phyloP scores from a whole-genome alignment of 1,284 basidiomycete genomes.

The Anthracocystis setariae region DNA sequence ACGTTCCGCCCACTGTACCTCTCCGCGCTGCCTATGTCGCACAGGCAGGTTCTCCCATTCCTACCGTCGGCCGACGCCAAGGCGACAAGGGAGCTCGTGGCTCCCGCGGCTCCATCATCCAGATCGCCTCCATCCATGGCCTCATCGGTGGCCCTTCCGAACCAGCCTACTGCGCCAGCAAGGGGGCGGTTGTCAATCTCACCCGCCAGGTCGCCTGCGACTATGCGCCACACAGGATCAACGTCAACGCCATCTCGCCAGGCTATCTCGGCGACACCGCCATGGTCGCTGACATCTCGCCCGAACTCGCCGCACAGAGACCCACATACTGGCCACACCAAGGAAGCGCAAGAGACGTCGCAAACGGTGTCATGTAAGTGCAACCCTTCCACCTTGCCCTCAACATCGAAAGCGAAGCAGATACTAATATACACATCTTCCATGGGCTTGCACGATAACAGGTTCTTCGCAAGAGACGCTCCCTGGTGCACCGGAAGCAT shows the following conservation, averaged over 20 bases:
- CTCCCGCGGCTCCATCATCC: constrained; percentile 41
- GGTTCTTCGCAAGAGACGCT: constrained; percentile 44
- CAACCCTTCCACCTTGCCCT: neutral
- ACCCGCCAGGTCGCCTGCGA: constrained; percentile 47
- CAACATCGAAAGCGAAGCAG: too few relatives aligned
- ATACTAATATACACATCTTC: too few relatives aligned
- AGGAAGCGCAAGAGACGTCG: constrained; percentile 38
- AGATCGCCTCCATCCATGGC: constrained; percentile 48
- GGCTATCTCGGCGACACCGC: constrained; percentile 44
- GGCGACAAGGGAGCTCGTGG: constrained; percentile 44
- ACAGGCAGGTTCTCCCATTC: constrained; percentile 20
- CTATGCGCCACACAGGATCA: constrained; percentile 45
- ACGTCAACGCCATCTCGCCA: constrained; percentile 48
- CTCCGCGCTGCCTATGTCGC: constrained; percentile 9
- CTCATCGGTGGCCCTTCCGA: constrained; percentile 48
- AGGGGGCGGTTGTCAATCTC: constrained; percentile 45
- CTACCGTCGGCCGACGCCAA: constrained; percentile 28
- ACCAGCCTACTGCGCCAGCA: constrained; percentile 43
- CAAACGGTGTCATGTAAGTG: constrained; percentile 38
- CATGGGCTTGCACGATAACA: neutral
- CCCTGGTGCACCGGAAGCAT: constrained; percentile 50
- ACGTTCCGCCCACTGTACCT: constrained; percentile 15
- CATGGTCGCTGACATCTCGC: constrained; percentile 38
- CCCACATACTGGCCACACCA: constrained; percentile 49
- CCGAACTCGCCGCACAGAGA: constrained; percentile 20